These are phyloP conservation scores for Didymella segeticola DNA, from an alignment of 2,329 filamentous ascomycete species.

Conservation along the genomic window DNA sequence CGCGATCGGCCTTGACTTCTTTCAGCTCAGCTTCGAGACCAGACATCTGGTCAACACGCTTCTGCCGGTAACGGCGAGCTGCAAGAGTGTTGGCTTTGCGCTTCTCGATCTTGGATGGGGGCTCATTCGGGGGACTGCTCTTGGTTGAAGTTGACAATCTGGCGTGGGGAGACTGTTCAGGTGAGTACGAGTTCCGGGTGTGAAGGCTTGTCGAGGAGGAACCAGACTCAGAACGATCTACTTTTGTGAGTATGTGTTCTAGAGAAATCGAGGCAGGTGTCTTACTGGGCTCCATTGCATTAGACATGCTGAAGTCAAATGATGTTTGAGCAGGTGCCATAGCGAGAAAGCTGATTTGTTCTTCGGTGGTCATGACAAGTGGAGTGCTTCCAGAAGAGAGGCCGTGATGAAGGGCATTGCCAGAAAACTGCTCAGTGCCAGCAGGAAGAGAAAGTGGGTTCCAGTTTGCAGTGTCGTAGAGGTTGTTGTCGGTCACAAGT, in stretches of 20 bases:
- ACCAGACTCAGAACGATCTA: conserved; percentile 36
- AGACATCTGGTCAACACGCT: conserved; percentile 69
- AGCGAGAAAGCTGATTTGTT: conserved; percentile 22
- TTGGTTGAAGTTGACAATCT: conserved; percentile 35
- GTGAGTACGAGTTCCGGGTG: conserved; percentile 33
- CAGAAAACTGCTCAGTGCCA: conserved; percentile 26
- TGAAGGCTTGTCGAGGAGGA: conserved; percentile 36
- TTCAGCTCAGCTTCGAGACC: conserved; percentile 67
- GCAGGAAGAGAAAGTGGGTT: conserved; percentile 28
- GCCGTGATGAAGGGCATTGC: conserved; percentile 25
- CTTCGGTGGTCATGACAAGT: conserved; percentile 21
- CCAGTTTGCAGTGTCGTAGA: conserved; percentile 35
- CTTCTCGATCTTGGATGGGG: conserved; percentile 54
- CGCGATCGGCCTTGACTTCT: conserved; percentile 66
- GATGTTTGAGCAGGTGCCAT: conserved; percentile 26
- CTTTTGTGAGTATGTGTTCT: conserved; percentile 18
- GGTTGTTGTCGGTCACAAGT: conserved; percentile 26
- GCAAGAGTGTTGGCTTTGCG: conserved; percentile 73
- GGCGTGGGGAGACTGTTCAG: conserved; percentile 31
- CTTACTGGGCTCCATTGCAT: conserved; percentile 38
- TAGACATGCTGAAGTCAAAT: conserved; percentile 27
- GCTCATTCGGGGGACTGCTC: conserved; percentile 29
- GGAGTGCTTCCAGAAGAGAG: conserved; percentile 22
- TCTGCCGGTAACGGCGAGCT: conserved; percentile 75
- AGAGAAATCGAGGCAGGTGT: not conserved